Conservation (phyloP, 352 stramenopile genomes). For the Pythium aphanidermatum region DNA sequence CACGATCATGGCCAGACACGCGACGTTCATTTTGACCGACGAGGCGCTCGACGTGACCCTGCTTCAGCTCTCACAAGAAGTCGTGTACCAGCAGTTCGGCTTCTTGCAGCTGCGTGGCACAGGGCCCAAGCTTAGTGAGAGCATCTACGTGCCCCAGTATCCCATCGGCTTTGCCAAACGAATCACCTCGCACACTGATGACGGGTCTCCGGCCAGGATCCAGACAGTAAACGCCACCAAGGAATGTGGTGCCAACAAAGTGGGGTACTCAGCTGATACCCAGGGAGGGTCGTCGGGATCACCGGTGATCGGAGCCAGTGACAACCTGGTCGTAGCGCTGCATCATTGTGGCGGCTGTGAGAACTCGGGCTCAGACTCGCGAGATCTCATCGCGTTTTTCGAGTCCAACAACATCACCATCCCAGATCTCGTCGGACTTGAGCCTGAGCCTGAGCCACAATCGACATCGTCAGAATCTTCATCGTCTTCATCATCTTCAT, state of each 20-base stretch:
- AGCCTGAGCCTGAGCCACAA: too few relatives aligned
- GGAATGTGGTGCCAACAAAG: slow-evolving; percentile 21
- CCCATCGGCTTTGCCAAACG: slow-evolving; percentile 14
- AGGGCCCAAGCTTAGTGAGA: slow-evolving; percentile 19
- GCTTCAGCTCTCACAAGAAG: slow-evolving; percentile 3
- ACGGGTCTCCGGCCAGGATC: slow-evolving; percentile 2
- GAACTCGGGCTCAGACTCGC: slow-evolving; percentile 5
- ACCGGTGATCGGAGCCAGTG: slow-evolving; percentile 15
- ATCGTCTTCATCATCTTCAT: too few relatives aligned
- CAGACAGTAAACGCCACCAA: slow-evolving; percentile 3
- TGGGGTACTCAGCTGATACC: slow-evolving; percentile 28
- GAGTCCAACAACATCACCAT: slow-evolving; percentile 10
- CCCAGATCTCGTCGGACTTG: slow-evolving; percentile 7
- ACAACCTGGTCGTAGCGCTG: slow-evolving; percentile 27
- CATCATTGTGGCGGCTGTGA: slow-evolving; percentile 29
- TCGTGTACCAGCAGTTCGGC: slow-evolving; percentile 17
- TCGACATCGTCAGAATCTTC: too few relatives aligned
- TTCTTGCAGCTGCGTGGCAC: slow-evolving; percentile 19
- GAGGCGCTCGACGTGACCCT: slow-evolving; percentile 14
- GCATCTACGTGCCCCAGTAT: slow-evolving; percentile 19
- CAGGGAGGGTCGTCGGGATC: slow-evolving; percentile 22
- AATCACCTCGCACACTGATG: slow-evolving; percentile 16
- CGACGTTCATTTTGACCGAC: slow-evolving; percentile 18
- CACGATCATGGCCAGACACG: slow-evolving; percentile 9
- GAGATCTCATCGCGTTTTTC: slow-evolving; percentile 6